Evolutionary conservation across 1,139 yeast species (phyloP), one percentile per base, ranked within the genome.

Genomic region (Diutina neorugosa): DNA sequence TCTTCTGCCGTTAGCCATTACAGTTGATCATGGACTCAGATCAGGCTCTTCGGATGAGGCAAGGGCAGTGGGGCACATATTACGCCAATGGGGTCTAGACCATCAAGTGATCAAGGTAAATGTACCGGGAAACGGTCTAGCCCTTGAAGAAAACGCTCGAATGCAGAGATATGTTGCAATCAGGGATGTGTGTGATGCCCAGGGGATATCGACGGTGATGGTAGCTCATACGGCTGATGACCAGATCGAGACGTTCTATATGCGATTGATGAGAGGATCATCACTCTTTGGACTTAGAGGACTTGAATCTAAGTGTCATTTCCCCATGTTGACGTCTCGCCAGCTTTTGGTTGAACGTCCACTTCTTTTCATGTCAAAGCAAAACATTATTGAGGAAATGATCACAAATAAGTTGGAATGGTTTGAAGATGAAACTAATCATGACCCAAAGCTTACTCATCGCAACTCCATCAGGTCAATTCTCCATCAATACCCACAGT

Each of bases 141-240:
- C 51, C 58, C 68, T 80, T 57, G 91, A 84, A 63, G 78, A 73
- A 58, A 70, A 72, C 18, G 90, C 90, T 0, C 65, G 95, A 43
- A 55, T 58, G 2, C 70, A 73, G 54, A 66, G 96, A 49, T 81
- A 81, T 57, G 60, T 67, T 44, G 68, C 69, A 2, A 16, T 41
- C 11, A 16, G n/a, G 12, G 43, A 41, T n/a, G 43, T 41, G 43
- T 16, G 46, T 11, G 3, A 65, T 86, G 21, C 59, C 62, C 2
- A 46, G 65, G 2, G 64, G 66, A 3, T 80, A 82, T 58, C 58
- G 62, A 62, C 71, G 40, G 56, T 86, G 11, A 64, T 82, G 51
- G 68, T 82, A 52, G 96, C 86, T 0, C 96, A 87, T 61, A 86
- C 81, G 58, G 61, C 71, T 52, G 82, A 86, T 61, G 96, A 87